Conservation (phyloP, 495 filamentous ascomycete species). For the Bacidia gigantensis region DNA sequence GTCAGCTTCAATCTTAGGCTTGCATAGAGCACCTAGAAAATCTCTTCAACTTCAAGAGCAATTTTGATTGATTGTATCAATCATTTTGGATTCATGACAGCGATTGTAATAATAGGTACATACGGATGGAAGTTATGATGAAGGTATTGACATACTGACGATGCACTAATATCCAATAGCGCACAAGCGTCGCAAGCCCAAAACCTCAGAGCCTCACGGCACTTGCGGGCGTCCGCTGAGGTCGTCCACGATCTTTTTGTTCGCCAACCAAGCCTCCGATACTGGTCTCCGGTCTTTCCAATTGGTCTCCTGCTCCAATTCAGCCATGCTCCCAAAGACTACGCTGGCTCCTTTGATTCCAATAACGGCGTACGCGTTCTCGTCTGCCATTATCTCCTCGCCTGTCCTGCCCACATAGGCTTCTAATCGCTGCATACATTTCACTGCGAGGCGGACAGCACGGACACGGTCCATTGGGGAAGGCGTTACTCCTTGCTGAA, state of each 20-base stretch:
- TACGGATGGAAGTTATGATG: no score
- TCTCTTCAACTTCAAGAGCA: no score
- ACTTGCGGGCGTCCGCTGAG: slow-evolving; percentile 53
- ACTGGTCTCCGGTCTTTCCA: slow-evolving; percentile 81
- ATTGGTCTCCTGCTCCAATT: slow-evolving; percentile 75
- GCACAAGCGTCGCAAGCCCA: no score
- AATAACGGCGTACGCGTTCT: slow-evolving; percentile 64
- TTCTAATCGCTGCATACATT: slow-evolving; percentile 82
- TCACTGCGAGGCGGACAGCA: slow-evolving; percentile 81
- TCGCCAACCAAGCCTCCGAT: slow-evolving; percentile 68
- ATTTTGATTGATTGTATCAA: no score
- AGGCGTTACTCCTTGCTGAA: slow-evolving; percentile 89
- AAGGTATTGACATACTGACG: no score
- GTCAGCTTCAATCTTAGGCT: no score
- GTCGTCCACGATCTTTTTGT: slow-evolving; percentile 73
- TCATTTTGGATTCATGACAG: no score
- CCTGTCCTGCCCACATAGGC: slow-evolving; percentile 50
- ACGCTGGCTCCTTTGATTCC: slow-evolving; percentile 85
- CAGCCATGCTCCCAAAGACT: slow-evolving; percentile 66
- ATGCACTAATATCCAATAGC: no score
- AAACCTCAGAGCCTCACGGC: no score
- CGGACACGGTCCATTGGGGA: slow-evolving; percentile 93
- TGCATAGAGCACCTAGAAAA: no score
- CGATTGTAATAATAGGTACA: no score
- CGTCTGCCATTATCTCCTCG: slow-evolving; percentile 55